Base-by-base conservation (phyloP, 768 basidiomycete genomes). In the Coprinopsis cinerea region DNA sequence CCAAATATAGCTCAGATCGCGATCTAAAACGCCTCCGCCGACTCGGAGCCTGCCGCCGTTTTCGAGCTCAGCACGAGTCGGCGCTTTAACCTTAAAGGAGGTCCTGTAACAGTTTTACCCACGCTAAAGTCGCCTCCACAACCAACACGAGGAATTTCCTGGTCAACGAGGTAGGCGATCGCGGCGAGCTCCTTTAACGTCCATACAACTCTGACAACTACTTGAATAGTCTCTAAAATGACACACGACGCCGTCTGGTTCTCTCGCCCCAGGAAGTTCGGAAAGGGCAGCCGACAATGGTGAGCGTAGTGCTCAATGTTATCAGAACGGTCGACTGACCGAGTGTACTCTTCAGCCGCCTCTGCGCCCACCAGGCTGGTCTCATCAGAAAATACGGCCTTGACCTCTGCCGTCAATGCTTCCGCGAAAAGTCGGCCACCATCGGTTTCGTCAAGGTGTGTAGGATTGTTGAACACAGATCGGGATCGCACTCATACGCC, bases 241-340 rank as follows among this genome's bases (percentile, higher is more conserved):
- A 93, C 93, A 64, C 93, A 95, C 90, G 90, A 94, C 79, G 86
- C 92, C 62, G 84, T 96, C 74, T 96, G 93, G 92, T 93, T 92
- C 74, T 92, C 90, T 70, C 89, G 88, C 64, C 93, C 93, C 55
- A 82, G 92, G 70, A 95, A 90, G 72, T 95, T 61, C 74, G 93
- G 93, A 67, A 95, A 95, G 75, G 93, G 93, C 64, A 83, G 84
- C 67, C 89, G 93, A 67, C 90, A 94, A 70, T 96, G 91, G 91
- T 92, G 67, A 65, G 83, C 73, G 3, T 6, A 17, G 34, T 30
- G 17, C 27, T 18, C 44, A 46, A 35, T 35, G 15, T 44, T 22
- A 50, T 27, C 18, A 30, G 5, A 11, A 34, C 47, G n/a, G 13
- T 34, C 30, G 27, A 54, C 48, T 18, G 46, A 54, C 35, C 48